These are phyloP conservation scores for Basipetospora chlamydospora DNA, from an alignment of 2,329 filamentous ascomycete species.

Conservation along the genomic window DNA sequence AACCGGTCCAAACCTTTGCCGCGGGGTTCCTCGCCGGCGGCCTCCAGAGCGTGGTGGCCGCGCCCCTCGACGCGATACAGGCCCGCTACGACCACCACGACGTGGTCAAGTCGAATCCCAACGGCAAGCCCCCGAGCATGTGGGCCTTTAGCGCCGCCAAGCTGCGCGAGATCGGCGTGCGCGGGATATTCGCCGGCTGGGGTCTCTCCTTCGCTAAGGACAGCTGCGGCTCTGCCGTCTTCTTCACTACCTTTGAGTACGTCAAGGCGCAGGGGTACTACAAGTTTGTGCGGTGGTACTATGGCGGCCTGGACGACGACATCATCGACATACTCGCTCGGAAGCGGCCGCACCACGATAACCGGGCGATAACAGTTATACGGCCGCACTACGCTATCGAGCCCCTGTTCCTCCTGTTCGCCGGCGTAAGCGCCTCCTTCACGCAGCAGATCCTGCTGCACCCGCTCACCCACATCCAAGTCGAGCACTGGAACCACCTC, in stretches of 20 bases:
- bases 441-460: conserved; percentile 56
- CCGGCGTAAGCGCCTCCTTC: conserved; percentile 54
- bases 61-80: conserved; percentile 62
- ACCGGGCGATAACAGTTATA: conserved; percentile 32
- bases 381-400: conserved; percentile 63
- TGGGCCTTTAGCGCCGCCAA: conserved; percentile 53
- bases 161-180: conserved; percentile 54
- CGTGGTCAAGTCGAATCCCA: conserved; percentile 19
- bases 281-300: conserved; percentile 55
- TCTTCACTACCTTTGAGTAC: conserved; percentile 64
- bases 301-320: conserved; percentile 41
- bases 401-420: conserved; percentile 54
- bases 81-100: conserved; percentile 51
- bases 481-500: conserved; percentile 57
- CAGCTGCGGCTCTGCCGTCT: conserved; percentile 52
- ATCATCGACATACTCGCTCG: conserved; percentile 30
- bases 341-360: conserved; percentile 17
- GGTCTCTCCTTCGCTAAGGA: conserved; percentile 55
- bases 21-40: conserved; percentile 56
- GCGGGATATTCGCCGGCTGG: conserved; percentile 64
- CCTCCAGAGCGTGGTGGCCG: conserved; percentile 57
- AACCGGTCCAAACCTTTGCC: conserved; percentile 46
- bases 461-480: conserved; percentile 55
- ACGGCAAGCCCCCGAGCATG: conserved; percentile 43
- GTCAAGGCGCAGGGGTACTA: conserved; percentile 62